Evolutionary conservation across 768 basidiomycete genomes (phyloP).

Genomic region (Boletus reticuloceps): DNA sequence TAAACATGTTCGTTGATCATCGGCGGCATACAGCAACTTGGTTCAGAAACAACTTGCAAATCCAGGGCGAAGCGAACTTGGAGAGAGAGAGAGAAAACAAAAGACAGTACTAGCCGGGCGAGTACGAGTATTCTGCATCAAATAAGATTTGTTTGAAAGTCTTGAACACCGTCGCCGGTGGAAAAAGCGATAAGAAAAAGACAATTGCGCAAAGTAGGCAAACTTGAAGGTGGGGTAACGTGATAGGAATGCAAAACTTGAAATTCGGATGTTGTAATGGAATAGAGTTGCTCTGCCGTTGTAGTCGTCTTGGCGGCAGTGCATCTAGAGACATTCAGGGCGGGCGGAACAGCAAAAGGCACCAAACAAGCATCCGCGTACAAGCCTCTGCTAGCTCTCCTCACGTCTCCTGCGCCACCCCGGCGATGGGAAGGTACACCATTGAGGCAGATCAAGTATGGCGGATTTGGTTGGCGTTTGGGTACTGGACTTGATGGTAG

Average conservation of each 20-base stretch:
- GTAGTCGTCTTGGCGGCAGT: not conserved
- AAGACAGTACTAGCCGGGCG: too few species aligned
- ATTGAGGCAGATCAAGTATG: not conserved
- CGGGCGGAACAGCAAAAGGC: not conserved
- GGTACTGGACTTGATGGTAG: not conserved
- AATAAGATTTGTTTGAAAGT: too few species aligned
- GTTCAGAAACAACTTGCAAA: too few species aligned
- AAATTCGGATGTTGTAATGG: not conserved
- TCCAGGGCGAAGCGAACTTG: too few species aligned
- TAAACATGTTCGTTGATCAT: too few species aligned
- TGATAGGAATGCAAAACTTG: not conserved
- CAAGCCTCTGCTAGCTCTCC: not conserved
- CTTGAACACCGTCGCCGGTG: too few species aligned
- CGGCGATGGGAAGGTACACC: not conserved
- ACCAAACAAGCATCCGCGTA: not conserved
- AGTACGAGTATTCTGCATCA: too few species aligned
- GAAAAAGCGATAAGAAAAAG: too few species aligned
- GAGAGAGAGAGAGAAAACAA: too few species aligned
- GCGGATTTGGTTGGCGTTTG: not conserved
- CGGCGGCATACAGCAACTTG: too few species aligned
- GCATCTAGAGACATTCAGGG: not conserved
- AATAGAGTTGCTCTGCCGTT: not conserved
- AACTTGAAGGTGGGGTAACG: too few species aligned
- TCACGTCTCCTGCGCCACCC: not conserved
- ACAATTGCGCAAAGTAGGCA: too few species aligned